A percentile compares a stretch with the other conserved stretches of the same genome.
Conservation (phyloP, 257 asterid genomes). For the Vinca minor region DNA sequence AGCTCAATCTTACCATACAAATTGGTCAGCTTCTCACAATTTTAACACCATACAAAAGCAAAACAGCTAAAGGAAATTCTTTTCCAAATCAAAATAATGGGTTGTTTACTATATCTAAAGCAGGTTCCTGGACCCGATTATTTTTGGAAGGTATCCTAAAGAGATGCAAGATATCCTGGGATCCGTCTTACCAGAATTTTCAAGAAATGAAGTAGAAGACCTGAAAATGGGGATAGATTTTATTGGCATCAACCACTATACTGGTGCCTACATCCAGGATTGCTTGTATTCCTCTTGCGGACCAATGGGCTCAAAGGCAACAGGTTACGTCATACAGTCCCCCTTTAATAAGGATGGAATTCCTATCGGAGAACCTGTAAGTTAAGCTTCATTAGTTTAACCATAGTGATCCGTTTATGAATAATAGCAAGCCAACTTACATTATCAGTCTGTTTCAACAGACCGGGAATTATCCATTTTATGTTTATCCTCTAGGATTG, state of each 20-base stretch:
- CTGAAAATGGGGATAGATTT: slow-evolving; percentile 16
- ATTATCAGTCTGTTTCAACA: slow-evolving; percentile 9
- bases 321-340: background rate
- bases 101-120: background rate
- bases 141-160: slow-evolving; percentile 15
- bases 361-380: slow-evolving; percentile 11
- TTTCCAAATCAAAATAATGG: slow-evolving; percentile 2
- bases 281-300: slow-evolving; percentile 11
- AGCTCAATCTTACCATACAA: slow-evolving; percentile 9
- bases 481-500: slow-evolving; percentile 10
- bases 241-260: slow-evolving; percentile 18
- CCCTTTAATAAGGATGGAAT: background rate
- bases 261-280: slow-evolving; percentile 12
- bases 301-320: background rate
- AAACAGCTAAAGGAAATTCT: background rate
- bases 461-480: slow-evolving; percentile 11
- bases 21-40: slow-evolving; percentile 4
- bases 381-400: background rate
- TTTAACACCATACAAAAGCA: background rate
- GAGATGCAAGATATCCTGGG: slow-evolving; percentile 22
- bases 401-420: background rate
- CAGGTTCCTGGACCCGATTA: slow-evolving; percentile 9
- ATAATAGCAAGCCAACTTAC: background rate
- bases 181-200: slow-evolving; percentile 15
- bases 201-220: slow-evolving; percentile 12